phyloP scores from a whole-genome alignment of 140 eudicot genomes.

The Flaveria floridana region DNA sequence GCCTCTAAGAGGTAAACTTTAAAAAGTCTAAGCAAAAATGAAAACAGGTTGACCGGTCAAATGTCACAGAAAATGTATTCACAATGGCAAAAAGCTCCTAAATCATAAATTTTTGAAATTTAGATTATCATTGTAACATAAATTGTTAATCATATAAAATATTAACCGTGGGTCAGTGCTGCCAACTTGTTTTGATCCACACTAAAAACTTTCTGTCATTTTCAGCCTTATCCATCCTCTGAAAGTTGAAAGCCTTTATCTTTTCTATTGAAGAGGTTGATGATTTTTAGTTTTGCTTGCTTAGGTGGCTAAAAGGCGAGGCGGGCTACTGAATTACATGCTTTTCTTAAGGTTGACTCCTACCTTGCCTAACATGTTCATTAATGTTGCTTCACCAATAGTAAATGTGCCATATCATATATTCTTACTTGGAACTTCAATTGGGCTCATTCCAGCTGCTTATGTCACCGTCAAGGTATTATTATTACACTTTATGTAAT shows the following conservation, averaged over 20 bases:
- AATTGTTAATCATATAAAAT: not conserved
- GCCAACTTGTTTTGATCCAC: not conserved
- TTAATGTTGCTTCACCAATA: conserved; percentile 82
- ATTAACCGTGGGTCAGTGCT: not conserved
- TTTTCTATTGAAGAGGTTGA: not conserved
- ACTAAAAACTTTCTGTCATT: not conserved
- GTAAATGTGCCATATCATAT: conserved; percentile 79
- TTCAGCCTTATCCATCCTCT: not conserved
- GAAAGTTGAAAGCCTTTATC: not conserved
- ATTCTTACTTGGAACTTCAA: conserved; percentile 62
- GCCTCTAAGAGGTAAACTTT: not conserved
- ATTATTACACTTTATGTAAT: not conserved
- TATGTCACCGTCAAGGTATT: conserved; percentile 71
- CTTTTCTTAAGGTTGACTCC: conserved; percentile 82
- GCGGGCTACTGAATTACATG: conserved; percentile 69
- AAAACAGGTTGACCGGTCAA: not conserved
- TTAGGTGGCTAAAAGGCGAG: conserved; percentile 69
- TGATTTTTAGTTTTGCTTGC: conserved; percentile 16
- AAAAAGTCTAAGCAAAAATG: not conserved
- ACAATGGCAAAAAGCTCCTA: not conserved
- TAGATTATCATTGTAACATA: not conserved
- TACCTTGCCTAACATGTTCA: conserved; percentile 76
- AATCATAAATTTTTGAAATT: not conserved
- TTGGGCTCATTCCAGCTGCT: conserved; percentile 84
- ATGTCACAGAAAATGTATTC: not conserved